Base-by-base conservation (phyloP, 805 yeast species). In the Kluyveromyces lactis region DNA sequence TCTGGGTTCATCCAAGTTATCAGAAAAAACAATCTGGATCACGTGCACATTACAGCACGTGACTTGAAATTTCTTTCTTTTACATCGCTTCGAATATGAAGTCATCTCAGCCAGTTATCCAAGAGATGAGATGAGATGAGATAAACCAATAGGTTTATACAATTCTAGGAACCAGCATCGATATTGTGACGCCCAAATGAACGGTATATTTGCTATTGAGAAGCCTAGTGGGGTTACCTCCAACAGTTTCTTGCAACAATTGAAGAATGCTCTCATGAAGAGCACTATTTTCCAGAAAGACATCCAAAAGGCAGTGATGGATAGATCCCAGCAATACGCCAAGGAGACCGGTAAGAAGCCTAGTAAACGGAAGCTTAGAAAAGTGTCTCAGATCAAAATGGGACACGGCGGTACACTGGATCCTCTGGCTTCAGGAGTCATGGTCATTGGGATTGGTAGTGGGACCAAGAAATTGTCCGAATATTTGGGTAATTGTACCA, bases 381-480 rank as follows among this genome's bases (percentile, higher is more conserved):
- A 68, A 24, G 65, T 73, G 3, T 49, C 63, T 4, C 79, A 79
- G 50, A 78, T 89, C 26, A 92, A 92, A 54, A 81, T 90, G 69
- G 99, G 99, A 1, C 99, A 92, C 60, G 99, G 98, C 15, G 99
- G 99, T 8, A 92, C 99, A 0, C 67, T 92, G 28, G 99, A 92
- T 54, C 97, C 97, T 0, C 63, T 85, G 31, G 99, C 99, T 0
- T 79, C 87, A n/a, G 99, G 99, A 9, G 89, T 90, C 1, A 60
- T 85, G 31, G 90, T 94, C 2, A 70, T 92, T 40, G 99, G 98
- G 4, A 75, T 92, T n/a, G 96, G 96, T 4, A 46, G 69, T 1
- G 98, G 98, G 2, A 92, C 99, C 2, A 94, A 90, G 58, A 67
- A 73, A 55, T 66, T 92, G 31, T 81, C 77, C 41, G 67, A 73